Evolutionary conservation across 768 basidiomycete genomes (phyloP), one percentile per base, ranked within the genome.

Genomic region (Phlebiopsis flavidoalba): DNA sequence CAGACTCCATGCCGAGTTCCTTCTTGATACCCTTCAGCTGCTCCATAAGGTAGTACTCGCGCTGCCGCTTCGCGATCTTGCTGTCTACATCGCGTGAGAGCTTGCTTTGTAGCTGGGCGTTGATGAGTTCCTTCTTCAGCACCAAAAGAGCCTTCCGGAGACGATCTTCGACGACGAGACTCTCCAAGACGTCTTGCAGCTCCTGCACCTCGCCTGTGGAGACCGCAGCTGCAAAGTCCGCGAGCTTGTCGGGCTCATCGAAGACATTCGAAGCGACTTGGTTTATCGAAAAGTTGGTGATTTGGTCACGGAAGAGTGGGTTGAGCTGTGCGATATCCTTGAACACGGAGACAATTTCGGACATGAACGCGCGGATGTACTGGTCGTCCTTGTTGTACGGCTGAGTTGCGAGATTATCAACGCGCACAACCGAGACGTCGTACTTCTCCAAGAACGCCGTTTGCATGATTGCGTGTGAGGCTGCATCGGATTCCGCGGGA

Each of bases 291-390:
- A 97, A 97, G 72, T 93, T 94, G 63, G 95, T 94, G 66, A 98
- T 96, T 71, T 98, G 95, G 77, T 98, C 96, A 47, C 95, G 90
- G 87, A 98, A 98, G 65, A 98, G 85, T 1, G 95, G 95, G 73
- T 97, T 96, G 47, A 98, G 83, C 72, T 95, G 93, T 0, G 95
- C 95, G 61, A 98, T 97, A 70, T 98, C 95, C 79, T 98, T 98
- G 84, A 98, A 98, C 43, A 95, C 93, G 49, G 91, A 89, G 65
- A 98, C 90, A 61, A 98, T 93, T 75, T 98, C 96, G 47, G 89
- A 88, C 85, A 94, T 95, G 75, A 97, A 91, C 4, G 96, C 96
- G 26, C 94, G 90, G 66, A 96, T 88, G 72, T 95, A 90, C 72
- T 97, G 95, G 74, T 95, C 88, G 72, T 95, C 92, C 71, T 95